These are phyloP conservation scores for Fusarium austroafricanum DNA, from an alignment of 2,329 filamentous ascomycete genomes.

Conservation along the genomic window DNA sequence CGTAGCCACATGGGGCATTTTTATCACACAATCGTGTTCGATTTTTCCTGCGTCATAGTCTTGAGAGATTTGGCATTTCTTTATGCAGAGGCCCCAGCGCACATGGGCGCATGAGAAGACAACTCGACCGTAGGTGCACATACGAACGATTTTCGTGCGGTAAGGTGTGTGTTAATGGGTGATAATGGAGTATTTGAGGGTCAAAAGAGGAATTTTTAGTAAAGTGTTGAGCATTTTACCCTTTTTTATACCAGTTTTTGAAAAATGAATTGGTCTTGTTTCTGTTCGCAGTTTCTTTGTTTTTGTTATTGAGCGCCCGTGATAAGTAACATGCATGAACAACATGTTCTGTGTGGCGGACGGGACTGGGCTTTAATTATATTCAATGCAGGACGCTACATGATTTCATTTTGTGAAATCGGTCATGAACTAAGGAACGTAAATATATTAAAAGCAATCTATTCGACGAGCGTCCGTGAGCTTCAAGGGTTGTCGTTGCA, in stretches of 20 bases:
- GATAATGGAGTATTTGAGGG: background rate
- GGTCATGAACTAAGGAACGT: background rate
- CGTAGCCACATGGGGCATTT: constrained; percentile 39
- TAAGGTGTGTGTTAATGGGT: background rate
- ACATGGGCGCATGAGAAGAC: constrained; percentile 46
- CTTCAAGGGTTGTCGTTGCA: background rate
- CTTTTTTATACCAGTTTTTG: constrained; percentile 18
- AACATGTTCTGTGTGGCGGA: background rate
- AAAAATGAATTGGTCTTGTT: background rate
- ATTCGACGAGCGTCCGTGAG: background rate
- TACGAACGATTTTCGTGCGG: constrained; percentile 15
- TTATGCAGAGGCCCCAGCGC: constrained; percentile 44
- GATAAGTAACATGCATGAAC: constrained; percentile 8
- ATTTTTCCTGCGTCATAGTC: constrained; percentile 20
- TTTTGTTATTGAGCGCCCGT: background rate
- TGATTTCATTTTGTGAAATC: background rate
- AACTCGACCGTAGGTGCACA: constrained; percentile 47
- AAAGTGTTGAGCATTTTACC: background rate
- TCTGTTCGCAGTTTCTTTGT: background rate
- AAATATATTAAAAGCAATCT: background rate
- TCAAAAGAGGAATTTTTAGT: background rate
- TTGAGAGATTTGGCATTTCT: constrained; percentile 35
- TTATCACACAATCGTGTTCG: constrained; percentile 33
- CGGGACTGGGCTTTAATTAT: background rate
- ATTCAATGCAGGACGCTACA: background rate